Evolutionary conservation across 2,329 filamentous ascomycete genomes (phyloP), one percentile per base, ranked within the genome.

Genomic region (Xylaria sp.): DNA sequence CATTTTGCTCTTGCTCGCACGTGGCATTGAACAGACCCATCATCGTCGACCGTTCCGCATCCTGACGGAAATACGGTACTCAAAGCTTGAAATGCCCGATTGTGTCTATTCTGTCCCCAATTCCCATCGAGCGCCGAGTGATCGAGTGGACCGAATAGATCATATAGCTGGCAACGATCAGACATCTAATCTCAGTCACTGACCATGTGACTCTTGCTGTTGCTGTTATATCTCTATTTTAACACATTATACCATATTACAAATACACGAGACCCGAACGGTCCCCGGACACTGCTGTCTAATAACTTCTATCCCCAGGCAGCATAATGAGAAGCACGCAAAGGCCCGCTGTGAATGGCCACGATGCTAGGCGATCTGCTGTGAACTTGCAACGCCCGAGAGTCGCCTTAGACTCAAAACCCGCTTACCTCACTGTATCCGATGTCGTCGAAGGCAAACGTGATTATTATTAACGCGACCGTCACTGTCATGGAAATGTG

Each of bases 231-330:
- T 8, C 37, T 42, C 37, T 42, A 42, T 42, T 42, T 7, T 54
- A 55, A 60, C 30, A 30, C 18, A 49, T 49, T 59, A 63, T 59
- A 61, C 58, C 63, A 49, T 52, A 57, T 61, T 69, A 67, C 60
- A 65, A 57, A 65, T 64, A 60, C 60, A 63, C 59, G 42, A 64
- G 57, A 63, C 35, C 54, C 56, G 55, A 59, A 9, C 37, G 11
- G 42, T n/a, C 42, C 39, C 59, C n/a, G 23, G 44, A 44, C 55
- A 53, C 52, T 18, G 19, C 44, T 30, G 11, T 46, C 30, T 30
- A 53, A 30, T 30, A 30, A 16, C 16, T 7, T 54, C 23, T 34
- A 23, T 30, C 10, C 16, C 37, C n/a, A 8, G 37, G 42, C 4
- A 16, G 34, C 37, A 39, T 37, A 13, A 16, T 5, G 16, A 13